Evolutionary conservation across 2,329 filamentous ascomycete genomes (phyloP), one percentile per base, ranked within the genome.

Genomic region (Curvularia sp.): DNA sequence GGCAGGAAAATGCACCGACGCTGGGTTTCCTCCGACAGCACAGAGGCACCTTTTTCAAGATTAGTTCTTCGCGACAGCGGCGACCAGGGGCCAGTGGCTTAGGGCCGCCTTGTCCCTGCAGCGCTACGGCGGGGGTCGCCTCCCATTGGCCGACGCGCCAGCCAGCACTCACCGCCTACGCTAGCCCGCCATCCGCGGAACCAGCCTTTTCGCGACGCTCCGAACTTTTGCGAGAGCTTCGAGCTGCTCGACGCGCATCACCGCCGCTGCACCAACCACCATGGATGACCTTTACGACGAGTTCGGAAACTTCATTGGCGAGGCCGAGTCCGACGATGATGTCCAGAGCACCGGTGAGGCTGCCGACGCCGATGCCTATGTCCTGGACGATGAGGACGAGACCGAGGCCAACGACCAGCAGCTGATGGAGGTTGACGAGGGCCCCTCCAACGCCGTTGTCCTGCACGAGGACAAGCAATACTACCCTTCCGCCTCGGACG

Each of bases 391-490:
- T 60, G 76, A 86, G 52, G 75, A 74, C 3, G 77, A 77, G 45
- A 74, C 66, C 27, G 61, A 64, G 23, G 82, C 79, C 39, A 84
- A 88, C 36, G 89, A 90, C 45, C 89, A 96, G 76, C 91, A 97
- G 79, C 81, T 95, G 69, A 98, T 99, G 94, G 92, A 98, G 72
- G 81, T 98, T 42, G 94, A 98, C 74, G 89, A 93, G 48, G 93
- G 91, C 13, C 91, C 94, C 3, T 97, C 93, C 5, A 99, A 98
- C 77, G 94, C 95, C 50, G 93, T 99, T n/a, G 86, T 99, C 57
- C 86, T 99, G 45, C 95, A 99, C 80, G 95, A 99, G 83, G 95
- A 99, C 81, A 99, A 99, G 79, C 95, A 98, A 77, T 99, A 99
- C 79, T 99, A 99, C 75, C 95, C 95, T 28, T 97, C 93, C n/a